Evolutionary conservation across 2,329 filamentous ascomycete species (phyloP), one percentile per base, ranked within the genome.

Genomic region (Pseudogymnoascus sp.): DNA sequence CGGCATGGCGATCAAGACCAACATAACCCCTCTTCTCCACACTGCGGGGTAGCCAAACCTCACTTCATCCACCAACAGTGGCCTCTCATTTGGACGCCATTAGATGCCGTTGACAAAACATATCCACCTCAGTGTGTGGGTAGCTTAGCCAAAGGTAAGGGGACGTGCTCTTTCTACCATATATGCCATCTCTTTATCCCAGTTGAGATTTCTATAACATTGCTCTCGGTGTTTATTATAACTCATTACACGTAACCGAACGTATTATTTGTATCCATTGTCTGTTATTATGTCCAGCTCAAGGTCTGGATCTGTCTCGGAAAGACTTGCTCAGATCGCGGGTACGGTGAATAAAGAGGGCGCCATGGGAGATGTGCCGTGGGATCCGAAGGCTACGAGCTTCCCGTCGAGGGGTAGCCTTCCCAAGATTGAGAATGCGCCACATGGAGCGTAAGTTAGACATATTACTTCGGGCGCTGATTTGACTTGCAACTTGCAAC

Each of bases 321-420:
- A 33, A 18, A 55, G 69, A 12, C 62, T 71, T n/a, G 66, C 63
- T 3, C 63, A 71, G 59, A 64, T 71, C 58, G 66, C 63, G 6
- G 67, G 68, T 58, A 68, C 67, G 35, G 58, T 72, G 31, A 55
- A 33, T n/a, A 33, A 18, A 5, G 48, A 55, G 9, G 48, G 29
- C 13, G n/a, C 27, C n/a, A 69, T 65, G 2, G 65, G 65, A 2
- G 66, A 65, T 27, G 65, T 72, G 61, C 69, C 70, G 8, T 71
- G 64, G 59, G 69, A 71, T 60, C 69, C 70, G 3, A 64, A 69
- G 63, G 70, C 61, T 27, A 72, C 69, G 21, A 69, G 67, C 39
- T 72, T 71, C 48, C 70, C 70, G 0, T 60, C 21, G 15, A 64
- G 69, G 59, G 69, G 69, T 36, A 64, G 71, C 55, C 67, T 72